Conservation (phyloP, 2,329 filamentous ascomycete genomes). For the Fusarium coffeatum region DNA sequence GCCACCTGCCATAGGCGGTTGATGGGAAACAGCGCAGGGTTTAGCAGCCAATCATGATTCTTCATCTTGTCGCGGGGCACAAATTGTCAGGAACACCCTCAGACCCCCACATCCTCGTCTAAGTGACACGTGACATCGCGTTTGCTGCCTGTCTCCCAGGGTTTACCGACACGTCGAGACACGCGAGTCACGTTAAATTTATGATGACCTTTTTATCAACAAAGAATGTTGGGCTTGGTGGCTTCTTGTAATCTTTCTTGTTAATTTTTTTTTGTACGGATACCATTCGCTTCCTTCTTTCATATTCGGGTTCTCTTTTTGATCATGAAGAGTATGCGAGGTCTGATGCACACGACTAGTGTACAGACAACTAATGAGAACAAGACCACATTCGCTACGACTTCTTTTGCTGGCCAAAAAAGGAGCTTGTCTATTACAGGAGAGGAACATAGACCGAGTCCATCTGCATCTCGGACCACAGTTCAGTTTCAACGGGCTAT, state of each 20-base stretch:
- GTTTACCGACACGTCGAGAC: slow-evolving; percentile 30
- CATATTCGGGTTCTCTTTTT: slow-evolving; percentile 2
- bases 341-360: slow-evolving; percentile 63
- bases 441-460: slow-evolving; percentile 11
- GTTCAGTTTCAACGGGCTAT: slow-evolving; percentile 52
- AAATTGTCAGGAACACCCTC: slow-evolving; percentile 45
- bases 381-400: slow-evolving; percentile 53
- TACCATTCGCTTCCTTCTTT: not conserved
- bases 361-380: slow-evolving; percentile 59
- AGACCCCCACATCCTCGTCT: not conserved
- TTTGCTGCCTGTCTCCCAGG: slow-evolving; percentile 29
- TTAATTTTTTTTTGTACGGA: not conserved
- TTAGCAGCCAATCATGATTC: slow-evolving; percentile 39
- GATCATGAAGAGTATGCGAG: slow-evolving; percentile 56
- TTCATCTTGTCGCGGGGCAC: slow-evolving; percentile 47
- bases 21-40: slow-evolving; percentile 45
- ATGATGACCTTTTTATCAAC: not conserved
- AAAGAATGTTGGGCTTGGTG: not conserved
- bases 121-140: slow-evolving; percentile 19
- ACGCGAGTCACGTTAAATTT: slow-evolving; percentile 24
- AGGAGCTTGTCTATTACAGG: slow-evolving; percentile 50
- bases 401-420: slow-evolving; percentile 62
- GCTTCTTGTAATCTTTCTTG: not conserved
- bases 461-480: slow-evolving; percentile 11
- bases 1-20: slow-evolving; percentile 33